Conservation (phyloP, 1,284 basidiomycete genomes). For the Microbotryum silenes-acaulis region DNA sequence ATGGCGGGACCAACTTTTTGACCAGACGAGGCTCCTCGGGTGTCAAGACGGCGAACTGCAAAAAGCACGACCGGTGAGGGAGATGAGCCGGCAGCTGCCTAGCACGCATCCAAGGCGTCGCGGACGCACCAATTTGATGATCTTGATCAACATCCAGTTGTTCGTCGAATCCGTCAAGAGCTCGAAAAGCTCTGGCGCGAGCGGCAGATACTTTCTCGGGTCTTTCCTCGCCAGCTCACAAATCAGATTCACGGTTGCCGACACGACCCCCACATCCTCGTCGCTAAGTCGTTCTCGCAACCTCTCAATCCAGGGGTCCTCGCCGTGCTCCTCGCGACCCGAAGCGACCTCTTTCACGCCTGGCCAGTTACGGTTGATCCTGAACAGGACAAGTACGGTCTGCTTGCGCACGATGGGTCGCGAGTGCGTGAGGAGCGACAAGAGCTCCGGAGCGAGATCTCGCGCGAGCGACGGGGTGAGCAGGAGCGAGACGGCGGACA, state of each 20-base stretch:
- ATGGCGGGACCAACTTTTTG: constrained; percentile 84
- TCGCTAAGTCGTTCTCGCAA: constrained; percentile 82
- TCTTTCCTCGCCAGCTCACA: constrained; percentile 81
- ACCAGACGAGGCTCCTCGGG: constrained; percentile 89
- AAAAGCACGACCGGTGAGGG: constrained; percentile 5
- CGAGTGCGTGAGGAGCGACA: constrained; percentile 84
- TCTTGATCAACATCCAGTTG: constrained; percentile 99
- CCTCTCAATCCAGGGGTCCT: constrained; percentile 52
- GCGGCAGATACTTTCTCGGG: constrained; percentile 66
- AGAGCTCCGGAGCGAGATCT: constrained; percentile 78
- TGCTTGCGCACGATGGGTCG: constrained; percentile 50
- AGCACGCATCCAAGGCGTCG: not conserved
- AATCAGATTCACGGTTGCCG: constrained; percentile 85
- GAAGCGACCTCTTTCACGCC: constrained; percentile 23
- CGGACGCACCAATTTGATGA: constrained; percentile 76
- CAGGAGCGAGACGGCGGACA: constrained; percentile 82
- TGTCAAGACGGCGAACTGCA: constrained; percentile 78
- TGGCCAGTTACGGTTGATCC: constrained; percentile 28
- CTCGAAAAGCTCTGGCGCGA: constrained; percentile 90
- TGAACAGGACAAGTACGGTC: constrained; percentile 31
- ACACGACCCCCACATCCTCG: constrained; percentile 75
- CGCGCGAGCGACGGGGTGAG: constrained; percentile 79
- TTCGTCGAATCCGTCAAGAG: constrained; percentile 90
- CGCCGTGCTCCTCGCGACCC: constrained; percentile 27
- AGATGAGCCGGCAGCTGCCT: too few species aligned